A percentile compares a stretch with the other conserved stretches of the same genome.
Evolutionary conservation across 192 early-diverging fungal species (phyloP).

Genomic region (Coemansia sp.): DNA sequence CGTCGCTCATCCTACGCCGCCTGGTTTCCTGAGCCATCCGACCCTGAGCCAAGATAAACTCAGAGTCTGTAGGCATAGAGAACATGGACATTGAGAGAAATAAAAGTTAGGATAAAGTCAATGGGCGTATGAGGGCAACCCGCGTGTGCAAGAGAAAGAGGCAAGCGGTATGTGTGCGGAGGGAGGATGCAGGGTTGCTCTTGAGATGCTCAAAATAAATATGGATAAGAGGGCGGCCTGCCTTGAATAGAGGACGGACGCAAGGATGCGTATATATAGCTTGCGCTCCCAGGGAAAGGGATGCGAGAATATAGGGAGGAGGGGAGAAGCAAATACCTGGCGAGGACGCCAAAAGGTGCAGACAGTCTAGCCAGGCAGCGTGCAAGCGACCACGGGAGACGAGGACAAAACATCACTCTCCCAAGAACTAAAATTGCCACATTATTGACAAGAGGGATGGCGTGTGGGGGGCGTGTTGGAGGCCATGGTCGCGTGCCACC

Average conservation of each 20-base stretch:
- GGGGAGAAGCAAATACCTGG: too few species aligned
- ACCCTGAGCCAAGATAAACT: constrained; percentile 34
- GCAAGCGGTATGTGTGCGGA: background rate
- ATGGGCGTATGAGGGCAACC: background rate
- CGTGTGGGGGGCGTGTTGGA: background rate
- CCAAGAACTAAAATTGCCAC: background rate
- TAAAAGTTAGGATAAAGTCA: background rate
- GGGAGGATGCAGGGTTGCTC: background rate
- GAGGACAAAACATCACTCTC: background rate
- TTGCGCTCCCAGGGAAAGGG: too few species aligned
- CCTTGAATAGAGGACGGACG: too few species aligned
- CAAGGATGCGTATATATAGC: too few species aligned
- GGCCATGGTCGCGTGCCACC: constrained; percentile 2
- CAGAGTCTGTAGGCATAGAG: constrained; percentile 20
- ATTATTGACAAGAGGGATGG: background rate
- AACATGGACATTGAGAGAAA: constrained; percentile 13
- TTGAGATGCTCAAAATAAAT: background rate
- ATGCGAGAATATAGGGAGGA: too few species aligned
- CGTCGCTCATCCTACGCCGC: constrained; percentile 35
- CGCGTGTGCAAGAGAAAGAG: background rate
- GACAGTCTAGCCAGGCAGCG: too few species aligned
- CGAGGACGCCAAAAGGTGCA: too few species aligned
- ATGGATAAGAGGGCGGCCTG: too few species aligned
- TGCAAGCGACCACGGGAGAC: constrained; percentile 5
- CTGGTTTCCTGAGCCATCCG: constrained; percentile 27